phyloP scores from a whole-genome alignment of 208 protist genomes.

The Trypanosoma cruzi region DNA sequence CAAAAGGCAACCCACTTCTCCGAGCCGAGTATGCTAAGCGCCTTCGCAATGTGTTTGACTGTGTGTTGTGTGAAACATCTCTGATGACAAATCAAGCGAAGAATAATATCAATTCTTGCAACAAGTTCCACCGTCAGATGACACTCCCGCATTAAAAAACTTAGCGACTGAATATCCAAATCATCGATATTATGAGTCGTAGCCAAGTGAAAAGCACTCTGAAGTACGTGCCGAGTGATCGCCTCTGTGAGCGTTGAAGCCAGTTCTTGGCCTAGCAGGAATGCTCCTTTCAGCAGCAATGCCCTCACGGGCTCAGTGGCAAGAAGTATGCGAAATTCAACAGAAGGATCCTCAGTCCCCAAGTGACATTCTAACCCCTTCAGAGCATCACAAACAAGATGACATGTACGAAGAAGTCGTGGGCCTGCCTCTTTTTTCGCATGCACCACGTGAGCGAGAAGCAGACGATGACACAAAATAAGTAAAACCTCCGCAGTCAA shows the following conservation, averaged over 20 bases:
- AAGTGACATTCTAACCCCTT: neutral
- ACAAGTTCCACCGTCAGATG: neutral
- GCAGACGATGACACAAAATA: slow-evolving; percentile 14
- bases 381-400: slow-evolving; percentile 9
- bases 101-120: neutral
- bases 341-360: neutral
- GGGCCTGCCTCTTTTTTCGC: neutral
- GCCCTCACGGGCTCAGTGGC: slow-evolving; percentile 1
- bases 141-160: neutral
- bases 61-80: slow-evolving; percentile 1
- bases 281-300: neutral
- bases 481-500: neutral
- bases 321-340: neutral
- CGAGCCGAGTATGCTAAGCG: neutral
- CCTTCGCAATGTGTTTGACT: slow-evolving; percentile 1
- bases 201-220: neutral
- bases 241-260: neutral
- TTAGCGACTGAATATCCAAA: slow-evolving; percentile 8
- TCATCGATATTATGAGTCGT: neutral
- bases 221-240: slow-evolving; percentile 6
- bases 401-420: neutral
- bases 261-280: neutral
- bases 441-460: neutral
- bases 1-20: neutral
- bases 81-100: neutral